Base-by-base conservation (phyloP, 306 rosid genomes). In the Quercus engelmannii region DNA sequence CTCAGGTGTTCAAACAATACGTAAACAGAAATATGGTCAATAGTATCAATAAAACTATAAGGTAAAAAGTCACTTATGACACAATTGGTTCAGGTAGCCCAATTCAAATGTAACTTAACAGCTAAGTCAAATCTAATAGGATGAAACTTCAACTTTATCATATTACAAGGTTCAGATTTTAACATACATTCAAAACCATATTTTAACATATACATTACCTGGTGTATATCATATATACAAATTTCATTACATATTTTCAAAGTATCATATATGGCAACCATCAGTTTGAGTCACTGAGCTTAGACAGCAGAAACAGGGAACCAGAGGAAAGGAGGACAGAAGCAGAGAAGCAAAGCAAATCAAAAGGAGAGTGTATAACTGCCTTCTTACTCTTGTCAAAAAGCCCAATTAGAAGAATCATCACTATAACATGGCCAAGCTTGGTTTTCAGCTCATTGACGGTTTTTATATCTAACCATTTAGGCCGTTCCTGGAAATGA, bases 371-470 rank as follows among this genome's bases (percentile, higher is more conserved):
- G 31, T 86, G 83, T 74, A 95, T 91, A 3, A 69, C 74, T 69
- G 91, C 97, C 81, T 87, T 88, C 91, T 91, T 95, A 78, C 94
- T 90, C 88, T 85, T 95, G 74, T 95, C 99, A 56, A 90, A 84
- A 83, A 90, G 75, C 43, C 99, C 97, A 70, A 95, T 95, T 61
- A 92, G 87, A 84, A 95, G 99, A 76, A 95, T 88, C 99, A 95
- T 95, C 78, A 95, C 98, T 87, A 93, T 95, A 1, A 95, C 98
- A 79, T 93, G 98, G 33, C 98, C 99, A 46, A 95, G 68, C 89
- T 95, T 95, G 23, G 98, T 93, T 87, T 95, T 95, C 81, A 93
- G 90, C 81, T 93, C 98, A 78, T 91, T 79, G 18, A 95, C 97
- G 0, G 94, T 88, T 71, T 81, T 89, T 59, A 95, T 76, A 26